Evolutionary conservation across 2,329 filamentous ascomycete genomes (phyloP).

Genomic region (Zalaria sp.): DNA sequence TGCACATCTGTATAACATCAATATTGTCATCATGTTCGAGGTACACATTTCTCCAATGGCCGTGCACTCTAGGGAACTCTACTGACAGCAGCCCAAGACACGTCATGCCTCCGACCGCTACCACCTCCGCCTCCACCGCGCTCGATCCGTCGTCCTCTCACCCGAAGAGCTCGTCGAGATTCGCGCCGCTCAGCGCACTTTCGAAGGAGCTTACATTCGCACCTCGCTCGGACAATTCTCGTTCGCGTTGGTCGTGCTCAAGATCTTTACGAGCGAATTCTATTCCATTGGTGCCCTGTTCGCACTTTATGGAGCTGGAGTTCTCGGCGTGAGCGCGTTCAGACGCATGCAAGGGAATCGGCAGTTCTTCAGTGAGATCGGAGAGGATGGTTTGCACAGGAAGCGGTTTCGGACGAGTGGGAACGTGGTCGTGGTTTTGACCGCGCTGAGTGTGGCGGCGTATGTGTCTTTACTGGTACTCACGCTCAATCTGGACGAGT

Average conservation of each 20-base stretch:
- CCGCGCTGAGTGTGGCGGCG: constrained; percentile 46
- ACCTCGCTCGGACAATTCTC: constrained; percentile 91
- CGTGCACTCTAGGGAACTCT: not conserved
- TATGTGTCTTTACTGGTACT: constrained; percentile 46
- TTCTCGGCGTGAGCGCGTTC: constrained; percentile 72
- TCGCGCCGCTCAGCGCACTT: constrained; percentile 86
- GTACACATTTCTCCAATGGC: constrained; percentile 6
- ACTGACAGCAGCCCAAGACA: constrained; percentile 18
- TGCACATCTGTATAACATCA: too few species aligned
- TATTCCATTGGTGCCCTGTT: constrained; percentile 92
- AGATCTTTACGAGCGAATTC: constrained; percentile 94
- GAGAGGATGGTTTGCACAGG: constrained; percentile 45
- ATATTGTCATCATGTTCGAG: constrained; percentile 12
- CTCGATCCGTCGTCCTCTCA: constrained; percentile 69
- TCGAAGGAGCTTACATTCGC: constrained; percentile 92
- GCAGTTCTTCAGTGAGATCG: constrained; percentile 68
- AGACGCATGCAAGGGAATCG: constrained; percentile 81
- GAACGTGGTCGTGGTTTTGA: constrained; percentile 50
- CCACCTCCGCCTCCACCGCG: constrained; percentile 68
- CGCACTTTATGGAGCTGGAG: constrained; percentile 74
- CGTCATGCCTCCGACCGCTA: constrained; percentile 58
- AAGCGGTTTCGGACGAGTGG: constrained; percentile 50
- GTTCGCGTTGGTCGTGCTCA: constrained; percentile 85
- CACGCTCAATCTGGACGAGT: constrained; percentile 33
- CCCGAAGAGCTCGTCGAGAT: constrained; percentile 82